phyloP scores from a whole-genome alignment of 2,329 filamentous ascomycete genomes.

The Neopestalotiopsis clavispora region DNA sequence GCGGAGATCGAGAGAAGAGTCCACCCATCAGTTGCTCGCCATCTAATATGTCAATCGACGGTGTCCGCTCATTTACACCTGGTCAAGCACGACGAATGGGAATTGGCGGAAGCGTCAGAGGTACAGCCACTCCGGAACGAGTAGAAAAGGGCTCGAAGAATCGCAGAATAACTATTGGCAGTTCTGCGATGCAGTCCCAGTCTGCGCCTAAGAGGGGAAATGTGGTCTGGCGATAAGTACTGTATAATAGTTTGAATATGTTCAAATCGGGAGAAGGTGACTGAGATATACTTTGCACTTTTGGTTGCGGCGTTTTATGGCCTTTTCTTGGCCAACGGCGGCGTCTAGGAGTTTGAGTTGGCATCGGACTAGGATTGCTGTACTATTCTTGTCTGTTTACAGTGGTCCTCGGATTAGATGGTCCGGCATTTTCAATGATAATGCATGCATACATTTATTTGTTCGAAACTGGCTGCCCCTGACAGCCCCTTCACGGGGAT shows the following conservation, averaged over 20 bases:
- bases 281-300: background rate
- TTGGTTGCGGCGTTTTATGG: conserved; percentile 2
- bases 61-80: conserved; percentile 50
- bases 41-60: conserved; percentile 36
- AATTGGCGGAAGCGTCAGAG: conserved; percentile 47
- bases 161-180: conserved; percentile 50
- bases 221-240: conserved; percentile 17
- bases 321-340: background rate
- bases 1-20: conserved; percentile 54
- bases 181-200: conserved; percentile 31
- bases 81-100: conserved; percentile 65
- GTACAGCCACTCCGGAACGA: conserved; percentile 24
- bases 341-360: background rate
- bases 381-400: conserved; percentile 7
- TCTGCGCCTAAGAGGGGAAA: background rate
- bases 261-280: background rate
- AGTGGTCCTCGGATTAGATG: background rate
- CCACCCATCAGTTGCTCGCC: conserved; percentile 60
- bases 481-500: background rate
- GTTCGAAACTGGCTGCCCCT: background rate
- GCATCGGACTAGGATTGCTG: background rate
- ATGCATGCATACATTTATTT: conserved; percentile 6
- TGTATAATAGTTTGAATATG: conserved; percentile 3
- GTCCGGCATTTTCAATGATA: background rate
- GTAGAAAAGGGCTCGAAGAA: conserved; percentile 23